Conservation (phyloP, 768 basidiomycete species). For the Neoboletus magnificus region DNA sequence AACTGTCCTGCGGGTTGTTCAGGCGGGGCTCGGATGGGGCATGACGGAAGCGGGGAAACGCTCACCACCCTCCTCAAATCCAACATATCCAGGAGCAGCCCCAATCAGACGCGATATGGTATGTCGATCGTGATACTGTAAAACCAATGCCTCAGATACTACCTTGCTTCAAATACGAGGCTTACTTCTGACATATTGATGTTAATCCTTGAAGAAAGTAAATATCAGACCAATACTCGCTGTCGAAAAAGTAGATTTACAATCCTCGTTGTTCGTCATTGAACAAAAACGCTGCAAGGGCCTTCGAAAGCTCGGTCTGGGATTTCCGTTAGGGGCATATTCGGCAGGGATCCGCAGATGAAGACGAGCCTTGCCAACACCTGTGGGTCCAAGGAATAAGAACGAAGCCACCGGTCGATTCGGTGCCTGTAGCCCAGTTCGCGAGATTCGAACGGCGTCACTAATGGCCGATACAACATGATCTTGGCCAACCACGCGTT, state of each 20-base stretch:
- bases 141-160: not conserved
- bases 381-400: conserved; percentile 86
- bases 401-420: conserved; percentile 90
- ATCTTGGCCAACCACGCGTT: conserved; percentile 87
- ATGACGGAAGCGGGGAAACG: not conserved
- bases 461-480: conserved; percentile 82
- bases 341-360: not conserved
- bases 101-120: conserved; percentile 90
- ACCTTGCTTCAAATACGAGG: not conserved
- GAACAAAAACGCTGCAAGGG: conserved; percentile 84
- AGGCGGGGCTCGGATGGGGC: not conserved
- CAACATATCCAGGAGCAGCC: conserved; percentile 89
- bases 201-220: conserved; percentile 55
- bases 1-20: conserved; percentile 43
- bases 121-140: conserved; percentile 86
- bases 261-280: conserved; percentile 84
- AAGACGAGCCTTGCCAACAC: conserved; percentile 68
- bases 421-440: conserved; percentile 86
- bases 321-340: not conserved
- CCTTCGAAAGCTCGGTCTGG: conserved; percentile 83
- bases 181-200: conserved; percentile 89
- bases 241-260: conserved; percentile 41
- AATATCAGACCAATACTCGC: not conserved
- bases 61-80: conserved; percentile 67
- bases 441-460: conserved; percentile 89